A percentile compares a stretch with the other conserved stretches of the same genome.
These are phyloP conservation scores for Curvularia lunata DNA, from an alignment of 2,329 filamentous ascomycete genomes.

Conservation along the genomic window DNA sequence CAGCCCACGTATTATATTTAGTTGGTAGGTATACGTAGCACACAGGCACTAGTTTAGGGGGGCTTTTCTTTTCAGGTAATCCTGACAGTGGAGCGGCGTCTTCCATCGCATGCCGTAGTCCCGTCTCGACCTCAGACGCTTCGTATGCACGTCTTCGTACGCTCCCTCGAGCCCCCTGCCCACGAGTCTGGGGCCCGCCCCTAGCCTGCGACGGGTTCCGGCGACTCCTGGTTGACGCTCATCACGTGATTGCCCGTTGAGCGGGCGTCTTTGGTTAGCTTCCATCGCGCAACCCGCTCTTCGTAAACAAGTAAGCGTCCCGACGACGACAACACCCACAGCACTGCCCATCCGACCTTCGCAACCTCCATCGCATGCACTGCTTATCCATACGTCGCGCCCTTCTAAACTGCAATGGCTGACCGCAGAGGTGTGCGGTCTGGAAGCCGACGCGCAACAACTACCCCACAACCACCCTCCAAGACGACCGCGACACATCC, in stretches of 20 bases:
- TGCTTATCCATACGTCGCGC: slow-evolving; percentile 3
- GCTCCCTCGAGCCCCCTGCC: slow-evolving; percentile 29
- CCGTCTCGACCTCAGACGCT: slow-evolving; percentile 24
- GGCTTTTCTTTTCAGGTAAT: slow-evolving; percentile 12
- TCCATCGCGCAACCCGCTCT: slow-evolving; percentile 11
- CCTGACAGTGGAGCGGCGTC: slow-evolving; percentile 14
- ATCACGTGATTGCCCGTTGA: slow-evolving; percentile 27
- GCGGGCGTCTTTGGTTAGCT: slow-evolving; percentile 9
- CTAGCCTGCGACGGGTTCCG: slow-evolving; percentile 15
- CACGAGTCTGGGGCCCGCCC: slow-evolving; percentile 16
- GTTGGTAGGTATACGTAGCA: slow-evolving; percentile 7
- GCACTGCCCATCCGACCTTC: slow-evolving; percentile 1
- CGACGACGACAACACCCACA: slow-evolving; percentile 1
- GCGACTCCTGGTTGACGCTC: not conserved
- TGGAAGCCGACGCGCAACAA: slow-evolving; percentile 44
- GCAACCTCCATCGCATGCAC: slow-evolving; percentile 17
- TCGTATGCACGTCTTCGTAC: slow-evolving; percentile 20
- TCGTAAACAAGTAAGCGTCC: slow-evolving; percentile 12
- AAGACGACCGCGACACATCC: slow-evolving; percentile 26
- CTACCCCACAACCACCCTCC: slow-evolving; percentile 37
- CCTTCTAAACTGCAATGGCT: slow-evolving; percentile 33
- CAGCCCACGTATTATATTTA: slow-evolving; percentile 27
- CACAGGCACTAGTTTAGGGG: slow-evolving; percentile 27
- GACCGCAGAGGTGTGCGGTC: slow-evolving; percentile 43
- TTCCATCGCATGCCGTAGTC: slow-evolving; percentile 13